phyloP scores from a whole-genome alignment of 352 stramenopile genomes.

The Pythium sp. region DNA sequence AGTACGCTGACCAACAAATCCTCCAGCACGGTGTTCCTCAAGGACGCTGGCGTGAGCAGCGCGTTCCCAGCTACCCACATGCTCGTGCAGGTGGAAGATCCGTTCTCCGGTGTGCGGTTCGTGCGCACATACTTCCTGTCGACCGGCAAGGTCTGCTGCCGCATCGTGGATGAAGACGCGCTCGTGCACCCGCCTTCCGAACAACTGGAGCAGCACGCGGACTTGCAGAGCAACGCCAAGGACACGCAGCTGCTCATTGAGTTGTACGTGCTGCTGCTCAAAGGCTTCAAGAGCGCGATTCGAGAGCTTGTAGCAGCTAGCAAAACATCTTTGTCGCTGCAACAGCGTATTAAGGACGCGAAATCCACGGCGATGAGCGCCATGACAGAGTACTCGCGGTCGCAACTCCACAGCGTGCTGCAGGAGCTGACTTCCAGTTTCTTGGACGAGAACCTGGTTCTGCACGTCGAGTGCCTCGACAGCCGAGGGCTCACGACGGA shows the following conservation, averaged over 20 bases:
- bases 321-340: slow-evolving; percentile 18
- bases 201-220: slow-evolving; percentile 17
- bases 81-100: slow-evolving; percentile 66
- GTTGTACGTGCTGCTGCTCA: slow-evolving; percentile 37
- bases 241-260: slow-evolving; percentile 37
- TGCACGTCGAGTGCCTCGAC: slow-evolving; percentile 45
- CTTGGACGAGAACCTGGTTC: slow-evolving; percentile 32
- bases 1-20: slow-evolving; percentile 25
- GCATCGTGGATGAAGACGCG: slow-evolving; percentile 61
- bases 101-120: slow-evolving; percentile 64
- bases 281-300: slow-evolving; percentile 31
- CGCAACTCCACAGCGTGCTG: slow-evolving; percentile 17
- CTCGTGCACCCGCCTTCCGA: slow-evolving; percentile 31
- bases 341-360: slow-evolving; percentile 23
- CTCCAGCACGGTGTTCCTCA: slow-evolving; percentile 33
- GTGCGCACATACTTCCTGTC: slow-evolving; percentile 68
- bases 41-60: slow-evolving; percentile 24
- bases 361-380: slow-evolving; percentile 19
- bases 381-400: slow-evolving; percentile 19
- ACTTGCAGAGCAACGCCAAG: slow-evolving; percentile 9
- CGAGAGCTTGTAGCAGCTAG: slow-evolving; percentile 17
- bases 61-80: slow-evolving; percentile 53
- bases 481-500: slow-evolving; percentile 28
- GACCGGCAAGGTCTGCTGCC: slow-evolving; percentile 44
- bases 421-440: slow-evolving; percentile 18